Percentiles rank a stretch among this genome's conserved stretches.
phyloP scores from a whole-genome alignment of 2,329 filamentous ascomycete genomes.

The Didymella glomerata region DNA sequence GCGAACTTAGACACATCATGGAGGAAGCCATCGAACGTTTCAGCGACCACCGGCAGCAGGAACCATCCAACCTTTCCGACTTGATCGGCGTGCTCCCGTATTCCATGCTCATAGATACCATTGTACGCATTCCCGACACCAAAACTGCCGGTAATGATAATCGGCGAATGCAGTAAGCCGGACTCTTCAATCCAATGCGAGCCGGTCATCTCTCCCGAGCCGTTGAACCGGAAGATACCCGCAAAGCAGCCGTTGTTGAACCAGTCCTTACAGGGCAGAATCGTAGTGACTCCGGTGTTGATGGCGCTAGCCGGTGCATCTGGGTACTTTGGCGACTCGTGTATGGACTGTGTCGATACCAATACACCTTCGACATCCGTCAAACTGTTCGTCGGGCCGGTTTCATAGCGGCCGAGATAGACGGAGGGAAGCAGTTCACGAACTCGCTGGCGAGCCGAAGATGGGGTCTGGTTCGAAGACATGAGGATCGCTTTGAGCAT shows the following conservation, averaged over 20 bases:
- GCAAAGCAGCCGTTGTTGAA: constrained; percentile 55
- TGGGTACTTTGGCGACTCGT: constrained; percentile 40
- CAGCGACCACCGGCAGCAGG: constrained; percentile 65
- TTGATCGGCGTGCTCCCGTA: constrained; percentile 55
- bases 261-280: constrained; percentile 54
- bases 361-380: constrained; percentile 57
- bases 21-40: constrained; percentile 70
- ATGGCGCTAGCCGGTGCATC: constrained; percentile 41
- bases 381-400: constrained; percentile 54
- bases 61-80: constrained; percentile 61
- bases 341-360: constrained; percentile 53
- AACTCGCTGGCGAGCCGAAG: constrained; percentile 43
- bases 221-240: constrained; percentile 68
- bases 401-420: constrained; percentile 48
- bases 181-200: constrained; percentile 69
- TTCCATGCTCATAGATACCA: constrained; percentile 66
- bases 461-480: constrained; percentile 13
- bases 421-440: constrained; percentile 51
- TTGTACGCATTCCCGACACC: constrained; percentile 66
- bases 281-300: constrained; percentile 57
- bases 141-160: constrained; percentile 68
- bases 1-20: constrained; percentile 66
- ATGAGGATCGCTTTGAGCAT: constrained; percentile 11
- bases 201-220: constrained; percentile 69
- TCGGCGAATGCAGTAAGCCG: constrained; percentile 66